Conservation (phyloP, 2,329 filamentous ascomycete species). For the Cucurbitaria berberidis region DNA sequence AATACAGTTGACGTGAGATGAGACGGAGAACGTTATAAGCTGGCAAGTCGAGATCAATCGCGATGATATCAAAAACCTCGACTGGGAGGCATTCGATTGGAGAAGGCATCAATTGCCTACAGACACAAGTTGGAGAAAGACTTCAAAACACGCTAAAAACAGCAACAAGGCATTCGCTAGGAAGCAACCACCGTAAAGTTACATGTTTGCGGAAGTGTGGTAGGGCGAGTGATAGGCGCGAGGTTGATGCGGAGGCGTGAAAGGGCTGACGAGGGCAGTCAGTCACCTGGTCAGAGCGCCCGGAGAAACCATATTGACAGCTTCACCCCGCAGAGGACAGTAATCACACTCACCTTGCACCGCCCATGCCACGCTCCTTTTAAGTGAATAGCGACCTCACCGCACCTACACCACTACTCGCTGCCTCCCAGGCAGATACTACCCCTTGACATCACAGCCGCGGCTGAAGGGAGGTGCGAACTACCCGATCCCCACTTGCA, state of each 20-base stretch:
- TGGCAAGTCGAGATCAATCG: conserved; percentile 19
- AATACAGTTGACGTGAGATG: conserved; percentile 27
- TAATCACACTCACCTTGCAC: background rate
- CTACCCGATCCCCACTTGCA: background rate
- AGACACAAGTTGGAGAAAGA: background rate
- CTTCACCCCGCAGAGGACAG: background rate
- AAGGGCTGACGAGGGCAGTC: background rate
- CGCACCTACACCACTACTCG: background rate
- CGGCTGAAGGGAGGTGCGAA: conserved; percentile 5
- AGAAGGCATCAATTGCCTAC: conserved; percentile 24
- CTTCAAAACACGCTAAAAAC: background rate
- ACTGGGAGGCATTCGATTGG: conserved; percentile 35
- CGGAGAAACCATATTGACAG: background rate
- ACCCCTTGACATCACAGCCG: conserved; percentile 1
- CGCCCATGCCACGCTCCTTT: conserved; percentile 11
- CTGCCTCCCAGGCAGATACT: conserved; percentile 8
- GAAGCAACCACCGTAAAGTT: background rate
- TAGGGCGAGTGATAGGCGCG: background rate
- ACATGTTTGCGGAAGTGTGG: background rate
- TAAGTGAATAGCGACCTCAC: background rate
- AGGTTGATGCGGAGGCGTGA: background rate
- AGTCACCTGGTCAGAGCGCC: background rate
- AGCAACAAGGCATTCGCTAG: background rate
- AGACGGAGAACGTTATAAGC: conserved; percentile 32
- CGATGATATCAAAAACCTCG: conserved; percentile 38